These are phyloP conservation scores for Botrytis hyacinthi DNA, from an alignment of 2,329 filamentous ascomycete species.

Conservation along the genomic window DNA sequence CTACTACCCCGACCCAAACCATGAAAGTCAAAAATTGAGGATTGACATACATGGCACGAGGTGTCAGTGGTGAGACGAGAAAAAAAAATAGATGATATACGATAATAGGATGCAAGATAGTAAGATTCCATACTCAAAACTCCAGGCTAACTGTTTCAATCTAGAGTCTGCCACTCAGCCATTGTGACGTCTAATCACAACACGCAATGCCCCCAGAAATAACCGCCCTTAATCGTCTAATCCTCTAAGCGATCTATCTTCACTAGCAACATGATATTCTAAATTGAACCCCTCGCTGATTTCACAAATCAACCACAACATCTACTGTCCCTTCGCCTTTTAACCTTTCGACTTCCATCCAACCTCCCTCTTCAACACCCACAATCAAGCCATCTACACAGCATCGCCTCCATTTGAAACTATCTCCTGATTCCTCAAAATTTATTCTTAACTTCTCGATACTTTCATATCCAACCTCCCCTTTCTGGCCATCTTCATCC, in stretches of 20 bases:
- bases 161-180: not conserved
- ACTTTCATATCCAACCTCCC: slow-evolving; percentile 67
- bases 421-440: slow-evolving; percentile 67
- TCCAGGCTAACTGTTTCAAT: not conserved
- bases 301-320: slow-evolving; percentile 31
- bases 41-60: not conserved
- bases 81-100: not conserved
- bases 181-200: not conserved
- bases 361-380: slow-evolving; percentile 65
- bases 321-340: slow-evolving; percentile 35
- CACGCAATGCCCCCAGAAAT: not conserved
- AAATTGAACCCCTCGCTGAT: not conserved
- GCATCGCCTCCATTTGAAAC: slow-evolving; percentile 70
- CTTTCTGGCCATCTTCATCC: slow-evolving; percentile 10
- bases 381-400: slow-evolving; percentile 94
- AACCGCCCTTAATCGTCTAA: not conserved
- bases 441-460: slow-evolving; percentile 66
- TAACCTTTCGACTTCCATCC: slow-evolving; percentile 62
- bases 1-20: not conserved
- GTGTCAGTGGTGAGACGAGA: too few species aligned
- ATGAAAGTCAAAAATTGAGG: not conserved
- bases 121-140: not conserved
- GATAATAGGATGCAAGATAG: not conserved
- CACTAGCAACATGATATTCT: not conserved
- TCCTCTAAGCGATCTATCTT: not conserved